Evolutionary conservation across 2,329 filamentous ascomycete genomes (phyloP), one percentile per base, ranked within the genome.

Genomic region (Aspergillus sp.): DNA sequence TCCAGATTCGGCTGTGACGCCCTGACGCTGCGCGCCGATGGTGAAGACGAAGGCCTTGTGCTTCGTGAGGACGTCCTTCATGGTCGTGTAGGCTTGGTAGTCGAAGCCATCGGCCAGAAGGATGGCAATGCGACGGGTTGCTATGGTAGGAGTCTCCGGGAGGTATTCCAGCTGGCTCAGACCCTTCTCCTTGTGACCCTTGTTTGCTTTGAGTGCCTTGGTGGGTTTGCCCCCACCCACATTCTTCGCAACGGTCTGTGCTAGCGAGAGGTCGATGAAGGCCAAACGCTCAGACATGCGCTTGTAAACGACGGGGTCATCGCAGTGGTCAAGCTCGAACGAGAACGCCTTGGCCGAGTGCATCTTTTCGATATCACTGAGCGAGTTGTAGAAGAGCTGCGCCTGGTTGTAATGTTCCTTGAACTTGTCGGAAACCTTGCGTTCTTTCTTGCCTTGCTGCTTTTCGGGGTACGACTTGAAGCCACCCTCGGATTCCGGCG

Each of bases 41-140:
- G 86, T 81, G 54, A 88, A 80, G 0, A 85, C 81, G 1, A 87
- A 69, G 1, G 86, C 86, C 2, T 76, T 70, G 1, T 79, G 79
- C 0, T 79, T 77, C 4, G 73, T 75, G 3, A 89, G 63, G 0
- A 82, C 82, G 0, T 75, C 75, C 48, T 83, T 80, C 29, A 89
- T 78, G 5, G 78, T 80, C 26, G 75, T 74, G 61, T 86, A 88
- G 3, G 82, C 76, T 1, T 76, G 57, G 1, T 76, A 63, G 54
- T 93, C 86, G 59, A 83, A 93, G 1, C 86, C 86, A 50, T 93
- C 86, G 2, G 82, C 85, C 27, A 93, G 79, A 10, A 93, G 72
- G 56, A 93, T 83, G 8, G 84, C 86, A 3, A 93, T 75, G 34
- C 83, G 80, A 1, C 87, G 83, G 1, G 81, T 81, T 1, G 75